A percentile compares a stretch with the other conserved stretches of the same genome.
These are phyloP conservation scores for Rhododendron williamsianum DNA, from an alignment of 148 eudicot species.

Conservation along the genomic window DNA sequence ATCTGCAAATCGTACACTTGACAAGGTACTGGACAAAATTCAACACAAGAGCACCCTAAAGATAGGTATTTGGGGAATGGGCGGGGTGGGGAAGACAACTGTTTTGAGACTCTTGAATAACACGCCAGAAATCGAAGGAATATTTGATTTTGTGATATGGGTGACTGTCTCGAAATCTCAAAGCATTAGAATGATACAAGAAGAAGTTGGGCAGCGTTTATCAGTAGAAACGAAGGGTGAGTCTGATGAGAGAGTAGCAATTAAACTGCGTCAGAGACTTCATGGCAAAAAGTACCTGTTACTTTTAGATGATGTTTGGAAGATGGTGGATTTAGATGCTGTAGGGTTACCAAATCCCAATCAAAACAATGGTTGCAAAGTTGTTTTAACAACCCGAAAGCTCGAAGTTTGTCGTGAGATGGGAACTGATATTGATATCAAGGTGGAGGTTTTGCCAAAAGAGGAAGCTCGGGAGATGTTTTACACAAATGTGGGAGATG, in stretches of 20 bases:
- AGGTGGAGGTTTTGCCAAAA: neutral
- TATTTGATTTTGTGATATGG: neutral
- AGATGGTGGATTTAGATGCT: neutral
- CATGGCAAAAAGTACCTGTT: neutral
- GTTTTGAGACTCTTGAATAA: neutral
- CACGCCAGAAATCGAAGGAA: neutral
- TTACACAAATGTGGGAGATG: neutral
- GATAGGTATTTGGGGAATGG: neutral
- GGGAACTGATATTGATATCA: neutral
- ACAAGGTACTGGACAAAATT: neutral
- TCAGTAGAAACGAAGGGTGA: neutral
- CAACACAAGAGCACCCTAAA: neutral
- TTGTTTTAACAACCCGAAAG: neutral
- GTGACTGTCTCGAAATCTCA: neutral
- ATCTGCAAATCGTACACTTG: too few relatives aligned
- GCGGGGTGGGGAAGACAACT: neutral
- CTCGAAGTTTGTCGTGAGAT: neutral
- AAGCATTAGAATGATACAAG: neutral
- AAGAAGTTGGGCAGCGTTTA: neutral
- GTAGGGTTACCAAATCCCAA: neutral
- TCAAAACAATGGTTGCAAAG: conserved; percentile 1
- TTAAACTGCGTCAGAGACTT: neutral
- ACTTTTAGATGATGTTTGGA: conserved; percentile 8
- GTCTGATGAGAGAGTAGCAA: neutral
- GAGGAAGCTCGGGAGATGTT: neutral